Evolutionary conservation across 2,329 filamentous ascomycete genomes (phyloP), one percentile per base, ranked within the genome.

Genomic region (Penicillium thymicola): DNA sequence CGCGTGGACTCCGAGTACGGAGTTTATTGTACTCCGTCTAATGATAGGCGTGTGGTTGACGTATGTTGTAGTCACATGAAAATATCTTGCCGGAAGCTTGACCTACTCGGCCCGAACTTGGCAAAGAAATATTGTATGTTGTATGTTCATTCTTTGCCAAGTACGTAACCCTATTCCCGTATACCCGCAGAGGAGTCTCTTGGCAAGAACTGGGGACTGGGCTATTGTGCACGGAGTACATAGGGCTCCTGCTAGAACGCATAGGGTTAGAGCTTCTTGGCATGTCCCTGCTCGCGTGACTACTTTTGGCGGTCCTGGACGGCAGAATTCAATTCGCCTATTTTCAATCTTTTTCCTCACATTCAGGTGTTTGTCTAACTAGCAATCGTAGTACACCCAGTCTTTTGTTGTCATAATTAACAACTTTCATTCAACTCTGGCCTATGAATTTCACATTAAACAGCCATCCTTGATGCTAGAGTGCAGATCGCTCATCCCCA

Each of bases 401-500:
- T 32, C 11, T 32, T 32, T 13, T 2, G 11, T 32, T 32, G 5
- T 32, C 30, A 14, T 32, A 14, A 32, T 13, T 25, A 16, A 42
- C 25, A 18, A 38, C 11, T 25, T 48, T 18, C 11, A 18, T 52
- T 45, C 10, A 40, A 28, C 18, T 14, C 10, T 5, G 38, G 23
- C 46, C 11, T 18, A 13, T 37, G 8, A 10, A 14, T 18, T 30
- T 76, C 62, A 79, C 77, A 79, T 79, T 60, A 79, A 67, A 63
- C 77, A 79, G 40, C 76, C 77, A 54, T 79, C 77, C 68, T 78
- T 79, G 60, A 79, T 77, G 57, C 76, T 79, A 32, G 77, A 78
- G 61, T 79, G 77, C 61, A 79, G 57, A 46, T 79, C 77, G 58
- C 76, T 78, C 63, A 77, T 74, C 4, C 75, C 77, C 25, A 79